These are phyloP conservation scores for Chondrus crispus DNA, from an alignment of 23 red algal genomes.

Conservation along the genomic window DNA sequence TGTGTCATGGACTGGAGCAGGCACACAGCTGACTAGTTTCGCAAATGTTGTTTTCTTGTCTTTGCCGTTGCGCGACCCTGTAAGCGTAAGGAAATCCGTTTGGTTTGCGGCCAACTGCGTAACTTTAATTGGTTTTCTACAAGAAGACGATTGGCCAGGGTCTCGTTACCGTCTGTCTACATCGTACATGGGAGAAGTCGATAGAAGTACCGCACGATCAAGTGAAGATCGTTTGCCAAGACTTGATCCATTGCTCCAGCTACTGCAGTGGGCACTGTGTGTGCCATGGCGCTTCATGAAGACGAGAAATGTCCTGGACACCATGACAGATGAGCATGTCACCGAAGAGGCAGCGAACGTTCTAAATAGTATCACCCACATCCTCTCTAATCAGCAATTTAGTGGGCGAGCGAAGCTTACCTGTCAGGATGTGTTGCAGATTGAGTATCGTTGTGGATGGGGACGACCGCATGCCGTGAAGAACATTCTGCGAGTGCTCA, in stretches of 20 bases:
- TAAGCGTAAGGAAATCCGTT: conserved; percentile 7
- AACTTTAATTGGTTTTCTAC: neutral
- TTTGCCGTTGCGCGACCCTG: neutral
- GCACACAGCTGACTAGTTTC: neutral
- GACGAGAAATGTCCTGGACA: neutral
- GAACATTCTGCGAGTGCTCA: neutral
- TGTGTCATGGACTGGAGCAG: neutral
- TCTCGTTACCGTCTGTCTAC: too few species aligned
- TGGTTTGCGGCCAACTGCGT: neutral
- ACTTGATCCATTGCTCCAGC: neutral
- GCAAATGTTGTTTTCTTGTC: conserved; percentile 28
- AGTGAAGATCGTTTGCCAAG: neutral
- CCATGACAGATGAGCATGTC: neutral
- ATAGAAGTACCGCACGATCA: neutral
- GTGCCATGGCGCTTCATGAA: conserved; percentile 23
- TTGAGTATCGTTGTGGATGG: conserved; percentile 44
- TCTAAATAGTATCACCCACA: neutral
- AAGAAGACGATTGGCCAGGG: too few species aligned
- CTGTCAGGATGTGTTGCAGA: neutral
- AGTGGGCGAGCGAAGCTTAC: neutral
- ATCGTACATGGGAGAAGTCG: too few species aligned
- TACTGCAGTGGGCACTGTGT: conserved; percentile 21
- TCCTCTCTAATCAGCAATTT: neutral
- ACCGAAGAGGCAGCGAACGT: neutral
- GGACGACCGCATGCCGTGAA: neutral